Evolutionary conservation across 345 rosid species (phyloP).

Genomic region (Gossypium arboreum): DNA sequence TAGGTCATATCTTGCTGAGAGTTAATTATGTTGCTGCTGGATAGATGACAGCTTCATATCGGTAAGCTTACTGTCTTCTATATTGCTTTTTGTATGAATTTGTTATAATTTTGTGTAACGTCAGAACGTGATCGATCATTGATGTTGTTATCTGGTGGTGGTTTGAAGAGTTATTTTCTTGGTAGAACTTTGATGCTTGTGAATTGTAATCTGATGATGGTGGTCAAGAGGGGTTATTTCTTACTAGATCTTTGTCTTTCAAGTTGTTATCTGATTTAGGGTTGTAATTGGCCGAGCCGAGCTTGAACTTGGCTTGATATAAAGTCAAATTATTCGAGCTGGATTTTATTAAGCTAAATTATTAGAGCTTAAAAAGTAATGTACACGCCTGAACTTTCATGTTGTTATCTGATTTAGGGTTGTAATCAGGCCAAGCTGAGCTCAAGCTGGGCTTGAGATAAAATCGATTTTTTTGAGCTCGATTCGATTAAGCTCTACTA

Average conservation of each 20-base stretch:
- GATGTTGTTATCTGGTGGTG: neutral
- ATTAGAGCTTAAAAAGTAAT: too few species aligned
- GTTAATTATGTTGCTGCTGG: neutral
- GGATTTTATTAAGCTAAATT: too few species aligned
- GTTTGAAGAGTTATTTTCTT: neutral
- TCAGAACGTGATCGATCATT: neutral
- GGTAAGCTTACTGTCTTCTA: neutral
- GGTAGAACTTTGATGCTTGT: neutral
- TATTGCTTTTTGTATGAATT: neutral
- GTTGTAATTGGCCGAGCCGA: neutral
- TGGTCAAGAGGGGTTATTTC: neutral
- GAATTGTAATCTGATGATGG: neutral
- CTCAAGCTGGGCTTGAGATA: neutral
- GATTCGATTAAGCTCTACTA: too few species aligned
- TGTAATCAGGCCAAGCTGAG: neutral
- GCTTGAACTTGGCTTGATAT: neutral
- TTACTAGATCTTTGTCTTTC: neutral
- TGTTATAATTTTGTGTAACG: neutral
- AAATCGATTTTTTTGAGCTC: too few species aligned
- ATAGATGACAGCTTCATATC: neutral
- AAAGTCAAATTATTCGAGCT: too few species aligned
- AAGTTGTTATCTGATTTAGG: neutral
- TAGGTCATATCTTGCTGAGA: neutral
- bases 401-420: neutral
- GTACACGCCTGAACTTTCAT: neutral